A percentile compares a stretch with the other conserved stretches of the same genome.
phyloP scores from a whole-genome alignment of 192 early-diverging fungal genomes.

The Obelidium mucronatum region DNA sequence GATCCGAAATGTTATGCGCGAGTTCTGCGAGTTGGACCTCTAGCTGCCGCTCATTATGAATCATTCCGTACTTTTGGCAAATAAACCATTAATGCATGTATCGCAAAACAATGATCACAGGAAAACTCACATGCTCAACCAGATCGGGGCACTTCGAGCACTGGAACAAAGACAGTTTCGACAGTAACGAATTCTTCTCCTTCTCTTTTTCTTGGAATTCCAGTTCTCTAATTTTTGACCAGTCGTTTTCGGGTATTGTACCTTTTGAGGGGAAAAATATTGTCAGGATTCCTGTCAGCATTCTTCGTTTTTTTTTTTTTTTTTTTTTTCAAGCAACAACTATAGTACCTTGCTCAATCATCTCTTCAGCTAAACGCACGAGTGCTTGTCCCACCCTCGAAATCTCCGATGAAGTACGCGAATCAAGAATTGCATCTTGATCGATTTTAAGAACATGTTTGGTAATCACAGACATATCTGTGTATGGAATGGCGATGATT shows the following conservation, averaged over 20 bases:
- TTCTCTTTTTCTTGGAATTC: constrained; percentile 82
- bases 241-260: constrained; percentile 75
- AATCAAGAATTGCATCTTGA: constrained; percentile 29
- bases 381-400: constrained; percentile 9
- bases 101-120: background rate
- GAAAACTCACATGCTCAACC: constrained; percentile 70
- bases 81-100: background rate
- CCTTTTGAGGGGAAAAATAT: constrained; percentile 16
- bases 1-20: constrained; percentile 81
- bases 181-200: constrained; percentile 65
- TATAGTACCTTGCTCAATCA: constrained; percentile 29
- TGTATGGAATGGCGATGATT: constrained; percentile 53
- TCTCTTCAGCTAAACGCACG: constrained; percentile 35
- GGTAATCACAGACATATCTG: constrained; percentile 67
- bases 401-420: background rate
- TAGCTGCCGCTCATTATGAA: constrained; percentile 68
- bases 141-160: constrained; percentile 82
- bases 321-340: constrained; percentile 6
- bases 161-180: constrained; percentile 61
- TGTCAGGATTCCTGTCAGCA: constrained; percentile 2
- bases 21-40: constrained; percentile 77
- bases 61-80: constrained; percentile 52
- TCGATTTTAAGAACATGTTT: constrained; percentile 59
- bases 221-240: constrained; percentile 83
- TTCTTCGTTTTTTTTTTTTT: no score